These are phyloP conservation scores for Penicillium daleae DNA, from an alignment of 495 filamentous ascomycete species.

Conservation along the genomic window DNA sequence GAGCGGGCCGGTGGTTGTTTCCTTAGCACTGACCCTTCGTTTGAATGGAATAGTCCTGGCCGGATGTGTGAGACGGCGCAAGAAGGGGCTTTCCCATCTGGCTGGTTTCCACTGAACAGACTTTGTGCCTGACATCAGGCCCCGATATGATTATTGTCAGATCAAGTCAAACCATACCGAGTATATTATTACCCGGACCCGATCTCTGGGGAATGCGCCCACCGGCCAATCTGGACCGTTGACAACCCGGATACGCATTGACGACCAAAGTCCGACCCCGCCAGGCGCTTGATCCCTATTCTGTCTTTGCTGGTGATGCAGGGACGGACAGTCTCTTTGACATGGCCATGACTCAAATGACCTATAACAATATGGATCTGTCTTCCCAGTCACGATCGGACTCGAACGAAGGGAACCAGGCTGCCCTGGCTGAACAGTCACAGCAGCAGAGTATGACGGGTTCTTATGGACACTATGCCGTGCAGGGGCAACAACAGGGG, in stretches of 20 bases:
- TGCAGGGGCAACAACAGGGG: constrained; percentile 49
- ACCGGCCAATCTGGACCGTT: constrained; percentile 3
- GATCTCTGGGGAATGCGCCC: background rate
- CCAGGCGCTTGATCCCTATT: background rate
- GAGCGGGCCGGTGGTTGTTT: constrained; percentile 24
- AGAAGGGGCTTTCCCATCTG: background rate
- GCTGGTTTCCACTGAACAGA: background rate
- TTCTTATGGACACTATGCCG: constrained; percentile 47
- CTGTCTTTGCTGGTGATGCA: background rate
- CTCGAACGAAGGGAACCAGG: constrained; percentile 20
- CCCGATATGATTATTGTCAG: background rate
- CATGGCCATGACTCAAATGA: constrained; percentile 26
- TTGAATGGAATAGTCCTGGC: constrained; percentile 1
- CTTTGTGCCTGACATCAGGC: constrained; percentile 1
- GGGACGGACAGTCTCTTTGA: constrained; percentile 1
- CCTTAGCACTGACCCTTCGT: constrained; percentile 13
- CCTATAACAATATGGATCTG: constrained; percentile 15
- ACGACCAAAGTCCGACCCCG: background rate
- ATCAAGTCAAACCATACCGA: background rate
- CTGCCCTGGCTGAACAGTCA: constrained; percentile 18
- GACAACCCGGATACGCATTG: background rate
- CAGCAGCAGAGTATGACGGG: constrained; percentile 21
- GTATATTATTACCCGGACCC: background rate
- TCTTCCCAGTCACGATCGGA: constrained; percentile 17
- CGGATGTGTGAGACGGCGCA: constrained; percentile 7